A percentile compares a stretch with the other conserved stretches of the same genome.
Evolutionary conservation across 2,329 filamentous ascomycete species (phyloP).

Genomic region (Aurifilum marmelostoma): DNA sequence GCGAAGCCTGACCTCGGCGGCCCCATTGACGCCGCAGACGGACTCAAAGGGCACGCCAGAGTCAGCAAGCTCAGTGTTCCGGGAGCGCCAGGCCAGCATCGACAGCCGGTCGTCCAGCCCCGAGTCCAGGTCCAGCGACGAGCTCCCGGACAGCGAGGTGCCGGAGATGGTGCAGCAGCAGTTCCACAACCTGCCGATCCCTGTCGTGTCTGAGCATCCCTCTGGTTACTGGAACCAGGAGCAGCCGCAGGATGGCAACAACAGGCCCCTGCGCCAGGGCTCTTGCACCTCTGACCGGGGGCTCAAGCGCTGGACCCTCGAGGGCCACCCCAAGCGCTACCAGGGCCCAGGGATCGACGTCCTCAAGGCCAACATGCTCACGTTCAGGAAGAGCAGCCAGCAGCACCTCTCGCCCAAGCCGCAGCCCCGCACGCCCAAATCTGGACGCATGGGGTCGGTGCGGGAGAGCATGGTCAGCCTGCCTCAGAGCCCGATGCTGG

Average conservation of each 20-base stretch:
- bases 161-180: constrained; percentile 28
- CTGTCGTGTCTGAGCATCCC: constrained; percentile 41
- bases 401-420: background rate
- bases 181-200: constrained; percentile 44
- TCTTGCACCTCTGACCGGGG: constrained; percentile 28
- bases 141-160: constrained; percentile 26
- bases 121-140: constrained; percentile 23
- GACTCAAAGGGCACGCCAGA: constrained; percentile 19
- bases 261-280: constrained; percentile 34
- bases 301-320: constrained; percentile 43
- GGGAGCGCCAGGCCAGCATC: constrained; percentile 22
- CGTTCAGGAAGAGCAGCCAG: constrained; percentile 26
- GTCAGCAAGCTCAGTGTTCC: constrained; percentile 14
- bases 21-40: background rate
- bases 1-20: background rate
- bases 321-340: constrained; percentile 40
- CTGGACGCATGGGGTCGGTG: constrained; percentile 26
- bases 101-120: constrained; percentile 21
- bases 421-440: constrained; percentile 17
- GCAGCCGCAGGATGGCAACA: constrained; percentile 24
- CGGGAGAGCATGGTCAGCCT: constrained; percentile 47
- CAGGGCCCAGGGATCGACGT: constrained; percentile 31
- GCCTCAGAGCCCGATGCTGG: constrained; percentile 56
- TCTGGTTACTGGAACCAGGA: constrained; percentile 40
- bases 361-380: constrained; percentile 33